Evolutionary conservation across 768 basidiomycete genomes (phyloP).

Genomic region (Daedaleopsis nitida): DNA sequence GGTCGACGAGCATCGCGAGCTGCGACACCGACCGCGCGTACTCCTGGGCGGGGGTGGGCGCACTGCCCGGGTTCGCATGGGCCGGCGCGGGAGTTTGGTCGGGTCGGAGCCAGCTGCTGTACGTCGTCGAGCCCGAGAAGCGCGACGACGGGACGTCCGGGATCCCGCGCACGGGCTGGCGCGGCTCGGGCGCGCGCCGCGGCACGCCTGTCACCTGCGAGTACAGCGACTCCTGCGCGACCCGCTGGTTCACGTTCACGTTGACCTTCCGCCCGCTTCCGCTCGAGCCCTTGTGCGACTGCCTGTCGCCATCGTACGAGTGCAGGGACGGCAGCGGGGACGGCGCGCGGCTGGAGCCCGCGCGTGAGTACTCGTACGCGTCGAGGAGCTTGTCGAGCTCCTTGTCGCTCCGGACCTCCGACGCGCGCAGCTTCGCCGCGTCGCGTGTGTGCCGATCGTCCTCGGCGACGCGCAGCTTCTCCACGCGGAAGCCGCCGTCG

Average conservation of each 20-base stretch:
- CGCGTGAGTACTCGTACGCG: conserved; percentile 48
- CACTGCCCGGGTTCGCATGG: conserved; percentile 22
- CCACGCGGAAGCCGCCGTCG: conserved; percentile 31
- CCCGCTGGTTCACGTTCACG: neutral
- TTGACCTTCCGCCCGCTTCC: neutral
- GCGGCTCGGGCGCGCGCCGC: conserved; percentile 64
- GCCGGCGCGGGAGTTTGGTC: conserved; percentile 27
- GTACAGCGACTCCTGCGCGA: conserved; percentile 54
- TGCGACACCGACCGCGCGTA: conserved; percentile 55
- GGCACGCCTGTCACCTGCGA: conserved; percentile 69
- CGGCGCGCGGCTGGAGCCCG: conserved; percentile 41
- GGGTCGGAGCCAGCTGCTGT: conserved; percentile 34
- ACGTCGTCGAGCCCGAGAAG: conserved; percentile 48
- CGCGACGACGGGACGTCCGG: conserved; percentile 44
- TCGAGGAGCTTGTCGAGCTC: conserved; percentile 49
- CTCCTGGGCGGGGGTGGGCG: conserved; percentile 58
- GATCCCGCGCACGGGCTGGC: conserved; percentile 62
- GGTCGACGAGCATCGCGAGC: conserved; percentile 7
- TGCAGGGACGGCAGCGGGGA: conserved; percentile 43
- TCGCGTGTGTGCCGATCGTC: conserved; percentile 47
- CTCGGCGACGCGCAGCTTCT: conserved; percentile 25
- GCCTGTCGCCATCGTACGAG: conserved; percentile 21
- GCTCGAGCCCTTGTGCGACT: conserved; percentile 8
- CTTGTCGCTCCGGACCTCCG: conserved; percentile 30
- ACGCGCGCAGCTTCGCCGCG: conserved; percentile 26